These are phyloP conservation scores for Thamnidium elegans DNA, from an alignment of 192 early-diverging fungal species.

Conservation along the genomic window DNA sequence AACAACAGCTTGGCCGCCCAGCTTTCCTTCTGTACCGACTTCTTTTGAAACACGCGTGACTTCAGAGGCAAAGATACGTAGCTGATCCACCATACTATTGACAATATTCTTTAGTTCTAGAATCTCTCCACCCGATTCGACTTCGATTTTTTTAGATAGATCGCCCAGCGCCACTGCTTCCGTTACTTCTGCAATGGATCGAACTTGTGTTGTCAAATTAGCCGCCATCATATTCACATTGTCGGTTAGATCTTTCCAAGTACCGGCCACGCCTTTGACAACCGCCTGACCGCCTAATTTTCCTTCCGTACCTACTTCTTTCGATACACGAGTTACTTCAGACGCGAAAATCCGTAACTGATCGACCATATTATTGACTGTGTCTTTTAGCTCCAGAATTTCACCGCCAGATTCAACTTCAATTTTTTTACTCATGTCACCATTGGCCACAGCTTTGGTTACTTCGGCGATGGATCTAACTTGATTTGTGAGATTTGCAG, in stretches of 20 bases:
- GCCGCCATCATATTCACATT: constrained; percentile 58
- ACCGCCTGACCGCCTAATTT: constrained; percentile 54
- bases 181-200: constrained; percentile 9
- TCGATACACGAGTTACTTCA: constrained; percentile 50
- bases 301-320: constrained; percentile 56
- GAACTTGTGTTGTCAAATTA: constrained; percentile 30
- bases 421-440: constrained; percentile 55
- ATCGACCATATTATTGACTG: constrained; percentile 59
- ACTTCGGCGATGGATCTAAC: constrained; percentile 61
- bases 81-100: constrained; percentile 12
- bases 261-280: constrained; percentile 48
- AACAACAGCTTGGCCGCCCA: constrained; percentile 7
- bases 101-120: constrained; percentile 8
- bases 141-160: constrained; percentile 13
- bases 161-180: constrained; percentile 4
- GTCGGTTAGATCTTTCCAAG: constrained; percentile 57
- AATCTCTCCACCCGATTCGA: constrained; percentile 9
- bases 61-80: constrained; percentile 1
- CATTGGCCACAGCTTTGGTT: constrained; percentile 56
- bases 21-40: constrained; percentile 13
- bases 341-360: constrained; percentile 45
- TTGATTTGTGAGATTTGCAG: constrained; percentile 56
- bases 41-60: constrained; percentile 10
- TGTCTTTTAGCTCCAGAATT: constrained; percentile 51
- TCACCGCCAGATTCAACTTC: constrained; percentile 53